These are phyloP conservation scores for Fusarium haematococcum DNA, from an alignment of 2,329 filamentous ascomycete species.

Conservation along the genomic window DNA sequence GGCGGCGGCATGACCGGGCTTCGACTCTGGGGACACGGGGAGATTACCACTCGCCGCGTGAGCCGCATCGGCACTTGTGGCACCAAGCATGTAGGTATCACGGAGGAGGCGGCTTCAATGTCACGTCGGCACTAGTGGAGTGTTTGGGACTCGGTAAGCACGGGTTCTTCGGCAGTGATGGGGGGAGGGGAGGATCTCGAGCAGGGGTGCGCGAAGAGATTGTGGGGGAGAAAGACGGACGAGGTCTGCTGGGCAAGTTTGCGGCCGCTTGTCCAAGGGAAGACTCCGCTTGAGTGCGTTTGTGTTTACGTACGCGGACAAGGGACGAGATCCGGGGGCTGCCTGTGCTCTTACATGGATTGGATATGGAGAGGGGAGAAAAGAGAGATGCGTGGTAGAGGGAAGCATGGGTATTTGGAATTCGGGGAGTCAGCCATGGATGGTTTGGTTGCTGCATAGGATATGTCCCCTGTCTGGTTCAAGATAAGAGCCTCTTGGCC, in stretches of 20 bases:
- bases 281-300: constrained; percentile 30
- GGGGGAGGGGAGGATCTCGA: not conserved
- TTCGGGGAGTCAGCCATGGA: not conserved
- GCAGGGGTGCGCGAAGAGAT: not conserved
- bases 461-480: not conserved
- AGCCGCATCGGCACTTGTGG: constrained; percentile 21
- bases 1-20: not conserved
- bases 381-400: not conserved
- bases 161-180: constrained; percentile 25
- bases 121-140: constrained; percentile 4
- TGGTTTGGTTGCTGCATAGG: not conserved
- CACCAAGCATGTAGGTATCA: not conserved
- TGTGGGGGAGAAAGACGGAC: constrained; percentile 3
- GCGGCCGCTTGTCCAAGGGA: not conserved
- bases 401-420: not conserved
- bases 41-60: not conserved
- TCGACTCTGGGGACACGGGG: not conserved
- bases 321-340: constrained; percentile 5
- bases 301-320: constrained; percentile 29
- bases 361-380: not conserved
- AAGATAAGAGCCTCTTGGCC: not conserved
- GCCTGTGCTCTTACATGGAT: constrained; percentile 13
- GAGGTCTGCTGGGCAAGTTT: not conserved
- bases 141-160: constrained; percentile 8
- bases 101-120: constrained; percentile 1